Percentiles rank a stretch among this genome's conserved stretches.
Evolutionary conservation across 306 rosid species (phyloP).

Genomic region (Lablab purpureus): DNA sequence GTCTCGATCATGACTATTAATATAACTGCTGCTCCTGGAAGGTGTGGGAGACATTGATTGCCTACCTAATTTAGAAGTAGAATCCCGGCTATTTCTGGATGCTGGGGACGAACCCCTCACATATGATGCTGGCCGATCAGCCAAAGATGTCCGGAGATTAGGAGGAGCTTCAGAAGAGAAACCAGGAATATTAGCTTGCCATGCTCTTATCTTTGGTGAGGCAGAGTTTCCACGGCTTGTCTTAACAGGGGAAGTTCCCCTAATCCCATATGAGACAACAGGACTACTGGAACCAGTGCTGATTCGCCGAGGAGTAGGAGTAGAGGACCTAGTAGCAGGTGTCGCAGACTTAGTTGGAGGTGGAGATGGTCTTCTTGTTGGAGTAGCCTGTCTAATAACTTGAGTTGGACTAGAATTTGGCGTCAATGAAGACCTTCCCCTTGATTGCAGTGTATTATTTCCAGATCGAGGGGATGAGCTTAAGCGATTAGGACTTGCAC

Average conservation of each 20-base stretch:
- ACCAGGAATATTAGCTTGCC: constrained; percentile 90
- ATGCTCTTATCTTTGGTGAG: constrained; percentile 83
- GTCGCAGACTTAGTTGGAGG: constrained; percentile 74
- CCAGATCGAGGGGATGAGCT: constrained; percentile 87
- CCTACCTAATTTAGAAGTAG: constrained; percentile 63
- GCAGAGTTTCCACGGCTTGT: constrained; percentile 77
- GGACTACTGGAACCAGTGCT: constrained; percentile 65
- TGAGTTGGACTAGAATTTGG: constrained; percentile 81
- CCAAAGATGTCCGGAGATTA: constrained; percentile 84
- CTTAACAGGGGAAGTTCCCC: constrained; percentile 81
- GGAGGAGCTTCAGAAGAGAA: constrained; percentile 86
- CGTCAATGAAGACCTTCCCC: constrained; percentile 67
- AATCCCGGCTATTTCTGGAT: constrained; percentile 66
- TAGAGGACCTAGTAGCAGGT: constrained; percentile 71
- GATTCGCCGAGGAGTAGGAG: constrained; percentile 74
- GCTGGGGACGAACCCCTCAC: constrained; percentile 93
- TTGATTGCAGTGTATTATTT: constrained; percentile 62
- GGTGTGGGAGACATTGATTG: constrained; percentile 84
- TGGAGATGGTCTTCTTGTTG: constrained; percentile 72
- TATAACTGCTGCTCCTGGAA: constrained; percentile 74
- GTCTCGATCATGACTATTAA: constrained; percentile 81
- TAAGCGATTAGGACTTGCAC: constrained; percentile 87
- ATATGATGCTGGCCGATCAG: constrained; percentile 84
- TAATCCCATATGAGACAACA: constrained; percentile 57
- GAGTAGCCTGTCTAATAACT: constrained; percentile 59